A percentile compares a stretch with the other conserved stretches of the same genome.
phyloP scores from a whole-genome alignment of 768 basidiomycete genomes.

The Saitozyma sp. region DNA sequence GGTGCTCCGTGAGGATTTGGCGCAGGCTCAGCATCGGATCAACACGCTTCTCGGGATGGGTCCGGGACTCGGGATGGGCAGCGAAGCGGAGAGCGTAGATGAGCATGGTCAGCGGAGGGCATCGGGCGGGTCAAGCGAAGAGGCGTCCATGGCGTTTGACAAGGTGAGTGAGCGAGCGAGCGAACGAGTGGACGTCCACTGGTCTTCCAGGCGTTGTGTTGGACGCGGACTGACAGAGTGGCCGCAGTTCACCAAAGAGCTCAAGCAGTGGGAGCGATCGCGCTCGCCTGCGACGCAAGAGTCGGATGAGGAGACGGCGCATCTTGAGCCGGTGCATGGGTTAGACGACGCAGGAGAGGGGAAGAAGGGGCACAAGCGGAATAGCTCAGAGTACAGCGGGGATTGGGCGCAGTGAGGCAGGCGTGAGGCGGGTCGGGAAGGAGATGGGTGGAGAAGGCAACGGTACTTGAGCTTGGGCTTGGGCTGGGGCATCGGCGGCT shows the following conservation, averaged over 20 bases:
- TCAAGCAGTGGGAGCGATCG: slow-evolving; percentile 46
- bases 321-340: not conserved
- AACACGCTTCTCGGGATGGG: slow-evolving; percentile 39
- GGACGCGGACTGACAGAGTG: too few relatives aligned
- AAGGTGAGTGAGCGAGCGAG: slow-evolving; percentile 31
- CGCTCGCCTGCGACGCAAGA: slow-evolving; percentile 24
- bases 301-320: slow-evolving; percentile 19
- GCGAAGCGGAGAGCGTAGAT: slow-evolving; percentile 16
- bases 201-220: too few relatives aligned
- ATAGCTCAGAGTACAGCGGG: slow-evolving; percentile 42
- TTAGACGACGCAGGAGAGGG: not conserved
- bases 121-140: slow-evolving; percentile 30
- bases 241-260: slow-evolving; percentile 44
- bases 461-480: too few relatives aligned
- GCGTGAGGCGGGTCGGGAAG: too few relatives aligned
- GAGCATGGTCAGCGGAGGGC: slow-evolving; percentile 14
- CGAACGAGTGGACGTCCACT: slow-evolving; percentile 14
- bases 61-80: slow-evolving; percentile 10
- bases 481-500: too few relatives aligned
- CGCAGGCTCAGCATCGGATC: slow-evolving; percentile 39
- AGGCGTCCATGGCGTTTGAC: slow-evolving; percentile 46
- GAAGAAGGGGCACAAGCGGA: slow-evolving; percentile 23
- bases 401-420: slow-evolving; percentile 35
- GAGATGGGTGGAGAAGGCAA: too few relatives aligned
- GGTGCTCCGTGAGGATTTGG: slow-evolving; percentile 44